A percentile compares a stretch with the other conserved stretches of the same genome.
Evolutionary conservation across 176 grass and related monocot species (phyloP).

Genomic region (Poa pratensis): DNA sequence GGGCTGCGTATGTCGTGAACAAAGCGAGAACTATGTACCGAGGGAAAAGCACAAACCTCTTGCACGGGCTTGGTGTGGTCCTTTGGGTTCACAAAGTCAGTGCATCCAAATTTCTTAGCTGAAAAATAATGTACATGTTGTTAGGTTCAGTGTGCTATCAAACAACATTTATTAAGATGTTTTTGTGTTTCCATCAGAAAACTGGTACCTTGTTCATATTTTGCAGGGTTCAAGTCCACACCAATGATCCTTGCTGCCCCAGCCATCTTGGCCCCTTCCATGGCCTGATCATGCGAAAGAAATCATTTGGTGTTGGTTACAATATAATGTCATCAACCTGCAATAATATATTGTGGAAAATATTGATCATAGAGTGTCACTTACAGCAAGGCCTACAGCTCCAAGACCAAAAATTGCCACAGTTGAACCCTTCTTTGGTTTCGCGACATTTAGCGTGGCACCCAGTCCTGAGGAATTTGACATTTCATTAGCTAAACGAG

Average conservation of each 20-base stretch:
- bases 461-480: slow-evolving; percentile 59
- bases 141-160: background rate
- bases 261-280: slow-evolving; percentile 78
- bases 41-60: slow-evolving; percentile 52
- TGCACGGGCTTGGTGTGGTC: slow-evolving; percentile 74
- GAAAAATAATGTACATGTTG: background rate
- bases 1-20: background rate
- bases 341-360: background rate
- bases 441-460: slow-evolving; percentile 84
- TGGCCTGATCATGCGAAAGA: slow-evolving; percentile 51
- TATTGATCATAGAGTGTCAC: slow-evolving; percentile 11
- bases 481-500: background rate
- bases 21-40: background rate
- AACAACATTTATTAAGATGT: no score
- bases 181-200: background rate
- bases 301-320: background rate
- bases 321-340: background rate
- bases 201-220: slow-evolving; percentile 69
- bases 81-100: slow-evolving; percentile 79
- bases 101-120: slow-evolving; percentile 90
- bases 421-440: slow-evolving; percentile 73
- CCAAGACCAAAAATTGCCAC: slow-evolving; percentile 87
- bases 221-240: slow-evolving; percentile 68
- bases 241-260: slow-evolving; percentile 85
- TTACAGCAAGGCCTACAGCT: slow-evolving; percentile 87